These are phyloP conservation scores for Rhizomucor miehei DNA, from an alignment of 371 early-diverging fungal species.

Conservation along the genomic window DNA sequence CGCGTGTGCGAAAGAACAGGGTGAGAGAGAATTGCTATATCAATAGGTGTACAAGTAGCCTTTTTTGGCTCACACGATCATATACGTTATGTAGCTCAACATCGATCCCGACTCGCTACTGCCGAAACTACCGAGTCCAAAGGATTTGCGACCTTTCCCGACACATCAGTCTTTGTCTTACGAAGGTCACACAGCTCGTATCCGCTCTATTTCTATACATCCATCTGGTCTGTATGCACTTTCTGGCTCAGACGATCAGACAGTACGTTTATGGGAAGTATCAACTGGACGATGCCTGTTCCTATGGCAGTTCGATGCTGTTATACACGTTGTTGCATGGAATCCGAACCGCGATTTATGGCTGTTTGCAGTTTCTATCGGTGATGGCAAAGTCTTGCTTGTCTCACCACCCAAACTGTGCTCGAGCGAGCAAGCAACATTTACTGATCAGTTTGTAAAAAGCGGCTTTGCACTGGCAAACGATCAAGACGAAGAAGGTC, in stretches of 20 bases:
- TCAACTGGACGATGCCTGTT: conserved; percentile 83
- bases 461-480: conserved; percentile 42
- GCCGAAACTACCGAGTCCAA: conserved; percentile 94
- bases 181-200: conserved; percentile 77
- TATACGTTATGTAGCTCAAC: conserved; percentile 49
- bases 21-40: conserved; percentile 18
- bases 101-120: conserved; percentile 91
- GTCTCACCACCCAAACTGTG: conserved; percentile 54
- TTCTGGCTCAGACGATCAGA: conserved; percentile 87
- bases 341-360: conserved; percentile 80
- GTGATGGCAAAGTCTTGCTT: conserved; percentile 49
- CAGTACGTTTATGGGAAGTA: conserved; percentile 91
- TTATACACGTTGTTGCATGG: conserved; percentile 82
- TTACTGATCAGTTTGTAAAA: conserved; percentile 51
- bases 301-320: conserved; percentile 66
- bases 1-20: conserved; percentile 85
- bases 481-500: conserved; percentile 16
- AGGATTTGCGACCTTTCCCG: conserved; percentile 96
- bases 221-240: conserved; percentile 88
- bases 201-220: conserved; percentile 84
- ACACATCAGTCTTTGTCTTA: conserved; percentile 74
- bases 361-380: conserved; percentile 76
- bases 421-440: conserved; percentile 44
- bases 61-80: background rate
- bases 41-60: no score